phyloP scores from a whole-genome alignment of 768 basidiomycete species.

The Brasilioporus rufonigricans region DNA sequence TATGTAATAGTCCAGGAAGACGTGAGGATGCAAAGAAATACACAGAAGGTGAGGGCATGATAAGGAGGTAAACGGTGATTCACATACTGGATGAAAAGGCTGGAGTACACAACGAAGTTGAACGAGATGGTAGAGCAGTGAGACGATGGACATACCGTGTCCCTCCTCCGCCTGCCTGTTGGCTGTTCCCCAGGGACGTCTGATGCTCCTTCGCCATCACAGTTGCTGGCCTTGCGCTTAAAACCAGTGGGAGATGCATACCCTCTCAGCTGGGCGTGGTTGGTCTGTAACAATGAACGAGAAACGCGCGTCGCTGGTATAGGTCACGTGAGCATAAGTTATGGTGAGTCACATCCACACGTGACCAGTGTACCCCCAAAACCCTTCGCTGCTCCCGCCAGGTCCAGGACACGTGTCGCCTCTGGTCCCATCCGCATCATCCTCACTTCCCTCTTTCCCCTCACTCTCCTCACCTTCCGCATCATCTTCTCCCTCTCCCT shows the following conservation, averaged over 20 bases:
- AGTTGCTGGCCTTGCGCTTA: constrained; percentile 20
- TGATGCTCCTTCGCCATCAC: constrained; percentile 9
- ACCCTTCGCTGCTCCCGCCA: constrained; percentile 24
- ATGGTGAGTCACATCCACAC: constrained; percentile 31
- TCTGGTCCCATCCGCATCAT: constrained; percentile 25
- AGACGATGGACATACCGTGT: constrained; percentile 13
- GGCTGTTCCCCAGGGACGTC: constrained; percentile 23
- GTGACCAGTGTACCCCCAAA: constrained; percentile 72
- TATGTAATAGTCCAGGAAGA: background rate
- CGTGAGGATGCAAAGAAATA: background rate
- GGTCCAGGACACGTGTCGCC: constrained; percentile 22
- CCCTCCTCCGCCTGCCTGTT: constrained; percentile 23
- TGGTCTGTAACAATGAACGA: constrained; percentile 3
- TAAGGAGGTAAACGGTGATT: background rate
- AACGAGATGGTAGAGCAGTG: background rate
- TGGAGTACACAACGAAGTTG: constrained; percentile 33
- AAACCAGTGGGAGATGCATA: constrained; percentile 23
- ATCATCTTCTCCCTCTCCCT: no score
- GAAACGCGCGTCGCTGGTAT: background rate
- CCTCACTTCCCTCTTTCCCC: no score
- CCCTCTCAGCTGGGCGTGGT: background rate
- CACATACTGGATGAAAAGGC: constrained; percentile 42
- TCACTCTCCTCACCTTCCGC: no score
- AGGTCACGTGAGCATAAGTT: constrained; percentile 15
- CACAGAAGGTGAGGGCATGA: background rate